Conservation (phyloP, 2,329 filamentous ascomycete genomes). For the Aspergillus sp. region DNA sequence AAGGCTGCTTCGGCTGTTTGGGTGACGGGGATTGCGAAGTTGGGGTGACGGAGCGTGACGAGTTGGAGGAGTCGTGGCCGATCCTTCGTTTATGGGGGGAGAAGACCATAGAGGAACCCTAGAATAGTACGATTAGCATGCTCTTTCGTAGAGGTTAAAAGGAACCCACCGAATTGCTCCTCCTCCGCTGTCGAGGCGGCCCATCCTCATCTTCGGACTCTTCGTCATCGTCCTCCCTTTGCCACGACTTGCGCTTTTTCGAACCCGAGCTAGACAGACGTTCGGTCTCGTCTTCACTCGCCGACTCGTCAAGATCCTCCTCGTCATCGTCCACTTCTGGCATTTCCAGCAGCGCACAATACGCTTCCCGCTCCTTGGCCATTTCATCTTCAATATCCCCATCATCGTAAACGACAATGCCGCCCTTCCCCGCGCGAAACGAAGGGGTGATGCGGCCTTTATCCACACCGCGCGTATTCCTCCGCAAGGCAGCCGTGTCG, state of each 20-base stretch:
- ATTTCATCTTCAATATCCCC: conserved; percentile 90
- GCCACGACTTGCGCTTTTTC: conserved; percentile 78
- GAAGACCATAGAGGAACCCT: conserved; percentile 42
- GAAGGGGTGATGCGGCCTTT: conserved; percentile 69
- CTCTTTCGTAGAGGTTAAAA: not conserved
- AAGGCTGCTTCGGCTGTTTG: conserved; percentile 58
- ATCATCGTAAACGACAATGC: conserved; percentile 92
- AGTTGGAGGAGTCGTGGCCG: conserved; percentile 44
- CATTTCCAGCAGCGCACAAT: conserved; percentile 84
- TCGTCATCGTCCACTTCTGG: conserved; percentile 82
- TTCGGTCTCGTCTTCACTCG: conserved; percentile 59
- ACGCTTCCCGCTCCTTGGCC: conserved; percentile 72
- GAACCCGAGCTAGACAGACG: conserved; percentile 32
- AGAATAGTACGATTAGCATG: conserved; percentile 14
- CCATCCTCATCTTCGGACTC: conserved; percentile 68
- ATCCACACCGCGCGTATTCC: conserved; percentile 65
- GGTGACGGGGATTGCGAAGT: conserved; percentile 41
- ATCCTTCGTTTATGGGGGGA: conserved; percentile 43
- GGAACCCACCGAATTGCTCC: conserved; percentile 76
- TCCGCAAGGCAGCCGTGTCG: conserved; percentile 40
- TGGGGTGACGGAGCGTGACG: conserved; percentile 47
- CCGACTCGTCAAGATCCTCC: conserved; percentile 62
- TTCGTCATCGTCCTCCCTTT: conserved; percentile 67
- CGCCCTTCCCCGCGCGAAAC: conserved; percentile 78
- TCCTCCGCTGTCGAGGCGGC: conserved; percentile 73